Percentiles rank a stretch among this genome's conserved stretches.
Conservation (phyloP, 2,329 filamentous ascomycete genomes). For the Paracamarosporium sp. region DNA sequence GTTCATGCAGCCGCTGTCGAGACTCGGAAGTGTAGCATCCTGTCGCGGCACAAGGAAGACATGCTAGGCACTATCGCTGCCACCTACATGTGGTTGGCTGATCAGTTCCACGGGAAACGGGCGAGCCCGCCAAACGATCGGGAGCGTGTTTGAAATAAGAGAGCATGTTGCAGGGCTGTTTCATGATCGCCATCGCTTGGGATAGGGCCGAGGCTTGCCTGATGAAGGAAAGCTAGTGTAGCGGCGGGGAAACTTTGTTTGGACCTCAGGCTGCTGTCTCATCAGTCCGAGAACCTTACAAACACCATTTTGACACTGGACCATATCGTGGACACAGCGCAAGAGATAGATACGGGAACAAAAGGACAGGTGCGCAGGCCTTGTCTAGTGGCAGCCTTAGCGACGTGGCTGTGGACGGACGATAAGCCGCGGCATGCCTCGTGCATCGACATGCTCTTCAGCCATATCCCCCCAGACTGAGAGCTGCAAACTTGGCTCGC, state of each 20-base stretch:
- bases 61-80: neutral
- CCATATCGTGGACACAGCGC: neutral
- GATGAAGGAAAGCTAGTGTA: neutral
- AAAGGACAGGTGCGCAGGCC: no score
- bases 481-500: neutral
- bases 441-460: neutral
- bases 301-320: neutral
- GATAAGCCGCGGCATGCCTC: neutral
- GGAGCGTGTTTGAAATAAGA: neutral
- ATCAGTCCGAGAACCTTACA: neutral
- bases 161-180: constrained; percentile 2
- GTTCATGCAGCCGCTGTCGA: neutral
- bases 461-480: neutral
- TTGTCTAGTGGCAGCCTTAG: neutral
- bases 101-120: neutral
- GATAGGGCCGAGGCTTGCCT: neutral
- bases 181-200: neutral
- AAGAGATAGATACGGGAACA: neutral
- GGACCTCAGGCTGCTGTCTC: neutral
- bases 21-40: neutral
- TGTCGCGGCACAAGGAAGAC: neutral
- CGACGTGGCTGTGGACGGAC: neutral
- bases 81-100: neutral
- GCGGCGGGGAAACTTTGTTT: constrained; percentile 6
- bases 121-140: neutral